Evolutionary conservation across 495 filamentous ascomycete species (phyloP), one percentile per base, ranked within the genome.

Genomic region (Clohesyomyces aquaticus): DNA sequence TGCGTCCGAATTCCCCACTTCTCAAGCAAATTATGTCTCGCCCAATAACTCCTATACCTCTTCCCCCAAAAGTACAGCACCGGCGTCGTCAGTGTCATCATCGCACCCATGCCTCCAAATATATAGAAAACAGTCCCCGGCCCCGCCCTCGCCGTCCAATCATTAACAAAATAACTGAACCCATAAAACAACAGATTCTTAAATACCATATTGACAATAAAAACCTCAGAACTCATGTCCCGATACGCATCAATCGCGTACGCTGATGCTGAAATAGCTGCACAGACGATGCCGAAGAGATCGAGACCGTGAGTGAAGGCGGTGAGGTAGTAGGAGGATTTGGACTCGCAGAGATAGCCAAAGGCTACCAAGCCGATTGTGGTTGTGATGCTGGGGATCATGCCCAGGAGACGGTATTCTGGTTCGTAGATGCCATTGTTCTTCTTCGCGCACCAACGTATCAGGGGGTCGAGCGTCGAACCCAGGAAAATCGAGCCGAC

Each of bases 171-270:
- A 48, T 67, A 67, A 21, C 57, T 63, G 26, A 66, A 70, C 1
- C 52, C 67, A 41, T 70, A 70, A 52, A 70, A 70, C 16, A 70
- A 18, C 22, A 70, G 47, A 41, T 70, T 70, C 52, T 70, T 70
- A 47, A 70, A 70, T 35, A 72, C 56, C 70, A 70, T 70, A 49
- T 53, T 67, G 9, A 55, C 63, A 22, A 72, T 67, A 59, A 72
- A 72, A 12, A 70, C 26, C 63, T 72, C 70, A 9, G 42, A 48
- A 11, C 22, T 41, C 54, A 70, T 64, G 19, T 67, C 63, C 1
- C 70, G 62, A 51, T 57, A 72, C 3, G 70, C 62, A 28, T 72
- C 66, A 49, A 70, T 70, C 10, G 42, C 53, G 55, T 70, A 70
- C 12, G 66, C 57, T 1, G 66, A 65, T 1, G 59, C 59, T 1